These are phyloP conservation scores for Talaromyces sp. DNA, from an alignment of 2,329 filamentous ascomycete genomes.

Conservation along the genomic window DNA sequence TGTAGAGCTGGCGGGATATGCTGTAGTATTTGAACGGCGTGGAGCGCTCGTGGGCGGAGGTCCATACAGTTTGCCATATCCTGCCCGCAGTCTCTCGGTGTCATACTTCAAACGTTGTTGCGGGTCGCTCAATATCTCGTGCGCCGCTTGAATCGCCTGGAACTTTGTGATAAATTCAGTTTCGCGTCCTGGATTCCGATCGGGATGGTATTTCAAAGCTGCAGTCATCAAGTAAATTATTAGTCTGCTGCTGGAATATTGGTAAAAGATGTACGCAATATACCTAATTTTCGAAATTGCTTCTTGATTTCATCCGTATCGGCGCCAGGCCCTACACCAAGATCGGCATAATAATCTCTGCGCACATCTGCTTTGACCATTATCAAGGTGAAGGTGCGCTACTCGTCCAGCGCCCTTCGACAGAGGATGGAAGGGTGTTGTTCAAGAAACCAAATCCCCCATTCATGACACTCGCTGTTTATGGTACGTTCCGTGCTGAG, in stretches of 20 bases:
- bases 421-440: not conserved
- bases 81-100: conserved; percentile 54
- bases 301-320: conserved; percentile 75
- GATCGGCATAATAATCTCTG: conserved; percentile 80
- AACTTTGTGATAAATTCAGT: conserved; percentile 76
- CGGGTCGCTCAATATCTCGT: conserved; percentile 68
- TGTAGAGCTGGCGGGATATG: conserved; percentile 24
- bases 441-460: conserved; percentile 18
- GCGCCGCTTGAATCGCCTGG: conserved; percentile 78
- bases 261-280: not conserved
- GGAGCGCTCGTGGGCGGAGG: conserved; percentile 23
- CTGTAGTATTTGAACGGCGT: conserved; percentile 28
- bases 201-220: conserved; percentile 84
- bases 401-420: conserved; percentile 17
- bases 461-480: conserved; percentile 14
- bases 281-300: conserved; percentile 79
- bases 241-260: not conserved
- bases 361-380: conserved; percentile 68
- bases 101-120: conserved; percentile 60
- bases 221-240: not conserved
- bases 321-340: conserved; percentile 67
- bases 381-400: conserved; percentile 29
- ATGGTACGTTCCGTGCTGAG: not conserved
- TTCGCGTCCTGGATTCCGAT: conserved; percentile 81
- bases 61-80: conserved; percentile 36